A percentile compares a stretch with the other conserved stretches of the same genome.
Conservation (phyloP, 2,329 filamentous ascomycete genomes). For the Xylaria polymorpha region DNA sequence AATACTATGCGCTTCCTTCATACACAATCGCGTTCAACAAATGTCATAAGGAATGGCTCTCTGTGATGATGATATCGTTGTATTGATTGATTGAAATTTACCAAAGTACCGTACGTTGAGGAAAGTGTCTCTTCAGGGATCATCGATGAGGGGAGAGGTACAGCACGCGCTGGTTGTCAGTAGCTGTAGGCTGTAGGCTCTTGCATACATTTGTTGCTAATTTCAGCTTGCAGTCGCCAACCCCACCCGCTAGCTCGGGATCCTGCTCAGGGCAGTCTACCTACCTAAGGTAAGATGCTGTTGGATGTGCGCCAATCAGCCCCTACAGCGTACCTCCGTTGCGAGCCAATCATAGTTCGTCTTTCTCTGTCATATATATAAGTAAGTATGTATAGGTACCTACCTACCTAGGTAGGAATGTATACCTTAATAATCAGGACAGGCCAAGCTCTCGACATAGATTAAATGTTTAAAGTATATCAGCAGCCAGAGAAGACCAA, state of each 20-base stretch:
- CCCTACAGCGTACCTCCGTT: background rate
- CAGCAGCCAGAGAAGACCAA: background rate
- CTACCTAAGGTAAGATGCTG: no score
- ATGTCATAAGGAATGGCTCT: background rate
- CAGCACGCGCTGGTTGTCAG: background rate
- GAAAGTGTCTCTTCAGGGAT: constrained; percentile 5
- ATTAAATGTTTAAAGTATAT: background rate
- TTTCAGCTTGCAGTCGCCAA: constrained; percentile 29
- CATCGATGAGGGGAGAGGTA: constrained; percentile 12
- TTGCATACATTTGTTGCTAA: constrained; percentile 28
- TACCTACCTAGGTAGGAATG: no score
- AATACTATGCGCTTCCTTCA: background rate
- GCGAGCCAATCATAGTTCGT: background rate
- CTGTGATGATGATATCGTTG: background rate
- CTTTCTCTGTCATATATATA: background rate
- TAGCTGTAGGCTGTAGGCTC: background rate
- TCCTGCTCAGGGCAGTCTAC: no score
- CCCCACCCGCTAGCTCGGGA: constrained; percentile 6
- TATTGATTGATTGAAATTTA: constrained; percentile 16
- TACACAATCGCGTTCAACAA: constrained; percentile 5
- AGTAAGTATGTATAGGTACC: no score
- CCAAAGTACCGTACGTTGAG: background rate
- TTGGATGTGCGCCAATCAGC: background rate
- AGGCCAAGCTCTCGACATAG: background rate
- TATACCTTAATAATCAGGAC: background rate